phyloP scores from a whole-genome alignment of 2,329 filamentous ascomycete genomes.

The Ceratocystis diversiconidia region DNA sequence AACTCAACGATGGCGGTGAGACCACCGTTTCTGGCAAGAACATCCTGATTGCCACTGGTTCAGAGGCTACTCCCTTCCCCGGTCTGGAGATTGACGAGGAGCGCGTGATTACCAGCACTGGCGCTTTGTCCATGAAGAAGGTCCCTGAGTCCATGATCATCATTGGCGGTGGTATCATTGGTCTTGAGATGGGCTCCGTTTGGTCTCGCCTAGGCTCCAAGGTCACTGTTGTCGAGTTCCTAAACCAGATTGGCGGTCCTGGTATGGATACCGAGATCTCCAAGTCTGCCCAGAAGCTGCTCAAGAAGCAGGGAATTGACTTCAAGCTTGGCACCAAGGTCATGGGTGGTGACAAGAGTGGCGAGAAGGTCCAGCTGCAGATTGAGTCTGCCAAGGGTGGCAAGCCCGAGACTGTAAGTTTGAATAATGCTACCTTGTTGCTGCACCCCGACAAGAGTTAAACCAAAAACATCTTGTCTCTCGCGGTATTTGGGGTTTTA shows the following conservation, averaged over 20 bases:
- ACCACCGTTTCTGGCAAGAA: conserved; percentile 82
- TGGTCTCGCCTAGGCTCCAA: conserved; percentile 90
- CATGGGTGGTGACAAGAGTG: conserved; percentile 63
- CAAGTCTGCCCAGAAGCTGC: conserved; percentile 81
- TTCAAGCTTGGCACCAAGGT: conserved; percentile 99
- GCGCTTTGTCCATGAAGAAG: conserved; percentile 75
- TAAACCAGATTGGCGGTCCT: conserved; percentile 89
- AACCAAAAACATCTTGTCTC: background rate
- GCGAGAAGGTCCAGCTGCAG: conserved; percentile 64
- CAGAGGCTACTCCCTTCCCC: conserved; percentile 90
- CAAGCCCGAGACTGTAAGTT: conserved; percentile 73
- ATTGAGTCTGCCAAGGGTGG: conserved; percentile 91
- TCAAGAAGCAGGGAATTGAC: conserved; percentile 92
- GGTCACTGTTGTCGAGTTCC: conserved; percentile 94
- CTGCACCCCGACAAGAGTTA: too few species aligned
- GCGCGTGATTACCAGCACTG: conserved; percentile 91
- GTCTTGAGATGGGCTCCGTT: conserved; percentile 94
- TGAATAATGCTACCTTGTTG: background rate
- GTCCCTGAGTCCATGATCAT: conserved; percentile 95
- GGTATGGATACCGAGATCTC: conserved; percentile 93
- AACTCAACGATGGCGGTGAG: conserved; percentile 82
- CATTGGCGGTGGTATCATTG: conserved; percentile 96
- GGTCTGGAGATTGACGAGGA: conserved; percentile 94
- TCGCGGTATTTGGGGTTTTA: too few species aligned
- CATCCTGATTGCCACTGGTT: conserved; percentile 93